Base-by-base conservation (phyloP, 164 flowering plant genomes). In the Pachysandra terminalis region DNA sequence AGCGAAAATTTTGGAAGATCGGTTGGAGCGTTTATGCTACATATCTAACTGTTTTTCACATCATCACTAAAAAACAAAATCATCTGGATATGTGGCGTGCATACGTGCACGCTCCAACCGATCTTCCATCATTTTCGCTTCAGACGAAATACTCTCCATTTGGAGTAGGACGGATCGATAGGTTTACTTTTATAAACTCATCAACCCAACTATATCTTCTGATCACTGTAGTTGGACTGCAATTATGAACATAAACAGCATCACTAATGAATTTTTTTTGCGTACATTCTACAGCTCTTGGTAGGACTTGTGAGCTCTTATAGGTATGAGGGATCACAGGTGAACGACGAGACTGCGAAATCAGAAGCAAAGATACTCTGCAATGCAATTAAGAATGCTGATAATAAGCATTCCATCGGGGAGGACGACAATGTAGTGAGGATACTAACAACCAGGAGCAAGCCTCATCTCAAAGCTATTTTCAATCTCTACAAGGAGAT, bases 391-490 rank as follows among this genome's bases (percentile, higher is more conserved):
- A 83, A 73, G 68, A 71, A 66, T 71, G 73, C 62, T 0, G 71
- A 66, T n/a, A 75, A 72, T 27, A 70, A 68, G 65, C 66, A 64
- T 0, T 78, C 77, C 22, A 23, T 80, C 0, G 89, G 85, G 54
- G 75, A 86, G 54, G 75, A 86, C 28, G 90, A 84, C 1, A 89
- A 86, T 45, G 76, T 86, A 1, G 72, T 88, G 58, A 80, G 84
- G 71, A 87, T 90, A 19, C 67, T 88, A 10, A 21, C 88, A 54
- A 90, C 96, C 24, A 85, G 96, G 62, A 88, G 93, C 85, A 90
- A 87, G 80, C 78, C 62, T 22, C 90, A 84, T 71, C 81, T 88
- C 63, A 71, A 75, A 65, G 73, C 75, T 12, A 45, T 86, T 15
- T 85, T 71, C 73, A 70, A 68, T 15, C 79, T 81, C 67, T 86